Evolutionary conservation across 73 alveolate species (phyloP).

Genomic region (Paramecium octaurelia): DNA sequence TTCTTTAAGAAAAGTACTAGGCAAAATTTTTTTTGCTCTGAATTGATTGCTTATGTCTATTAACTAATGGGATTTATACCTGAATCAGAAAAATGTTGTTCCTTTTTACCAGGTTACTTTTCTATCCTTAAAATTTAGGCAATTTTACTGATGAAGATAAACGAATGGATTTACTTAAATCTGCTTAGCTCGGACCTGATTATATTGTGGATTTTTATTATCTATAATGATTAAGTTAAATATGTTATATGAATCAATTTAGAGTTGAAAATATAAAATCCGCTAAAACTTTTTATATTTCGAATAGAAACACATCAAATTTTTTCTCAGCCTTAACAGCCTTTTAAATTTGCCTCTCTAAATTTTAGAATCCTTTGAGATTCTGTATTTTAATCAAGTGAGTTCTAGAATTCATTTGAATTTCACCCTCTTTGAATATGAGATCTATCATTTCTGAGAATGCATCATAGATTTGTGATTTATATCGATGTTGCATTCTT

Average conservation of each 20-base stretch:
- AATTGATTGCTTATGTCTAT: constrained; percentile 26
- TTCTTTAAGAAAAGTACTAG: constrained; percentile 18
- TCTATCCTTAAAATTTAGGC: background rate
- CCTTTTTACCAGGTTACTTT: constrained; percentile 9
- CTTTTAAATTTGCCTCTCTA: constrained; percentile 4
- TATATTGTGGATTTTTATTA: constrained; percentile 22
- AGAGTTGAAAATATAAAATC: background rate
- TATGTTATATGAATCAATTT: background rate
- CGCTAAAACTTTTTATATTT: background rate
- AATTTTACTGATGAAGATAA: constrained; percentile 22
- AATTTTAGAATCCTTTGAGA: constrained; percentile 28
- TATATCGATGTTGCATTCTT: constrained; percentile 20
- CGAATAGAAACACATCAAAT: constrained; percentile 13
- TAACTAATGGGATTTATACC: background rate
- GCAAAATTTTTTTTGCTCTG: constrained; percentile 47
- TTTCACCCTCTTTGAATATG: constrained; percentile 26
- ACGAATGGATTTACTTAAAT: background rate
- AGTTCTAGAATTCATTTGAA: background rate
- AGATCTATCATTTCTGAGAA: constrained; percentile 31
- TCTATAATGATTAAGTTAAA: background rate
- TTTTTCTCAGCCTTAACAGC: background rate
- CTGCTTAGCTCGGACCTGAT: background rate
- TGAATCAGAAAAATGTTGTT: constrained; percentile 21
- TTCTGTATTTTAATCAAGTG: background rate
- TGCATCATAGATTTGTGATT: background rate